phyloP scores from a whole-genome alignment of 148 eudicot species.

The Chenopodium formosanum region DNA sequence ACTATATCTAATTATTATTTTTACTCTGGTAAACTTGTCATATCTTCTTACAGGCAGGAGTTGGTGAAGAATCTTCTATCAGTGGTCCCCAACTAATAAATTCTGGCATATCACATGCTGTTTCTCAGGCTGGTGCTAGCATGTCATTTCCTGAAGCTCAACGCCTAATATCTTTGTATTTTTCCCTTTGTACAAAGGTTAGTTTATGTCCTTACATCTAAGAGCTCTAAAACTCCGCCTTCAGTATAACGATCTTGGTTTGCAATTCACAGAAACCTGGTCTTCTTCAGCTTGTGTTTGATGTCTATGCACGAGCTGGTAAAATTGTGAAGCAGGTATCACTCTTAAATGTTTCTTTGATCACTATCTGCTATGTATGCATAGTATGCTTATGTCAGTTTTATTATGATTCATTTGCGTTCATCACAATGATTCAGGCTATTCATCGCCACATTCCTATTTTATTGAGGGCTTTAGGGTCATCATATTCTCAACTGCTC shows the following conservation, averaged over 20 bases:
- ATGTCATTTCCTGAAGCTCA: conserved; percentile 73
- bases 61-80: conserved; percentile 59
- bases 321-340: conserved; percentile 88
- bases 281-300: conserved; percentile 83
- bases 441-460: conserved; percentile 83
- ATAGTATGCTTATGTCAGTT: background rate
- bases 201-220: conserved; percentile 6
- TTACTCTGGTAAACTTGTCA: background rate
- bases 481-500: conserved; percentile 73
- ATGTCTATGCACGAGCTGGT: conserved; percentile 62
- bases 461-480: conserved; percentile 71
- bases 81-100: conserved; percentile 70
- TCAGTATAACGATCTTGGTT: background rate
- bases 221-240: background rate
- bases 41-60: conserved; percentile 46
- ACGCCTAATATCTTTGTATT: conserved; percentile 76
- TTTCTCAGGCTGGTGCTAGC: conserved; percentile 40
- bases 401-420: background rate
- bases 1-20: no score
- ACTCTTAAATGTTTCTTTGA: conserved; percentile 6
- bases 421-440: conserved; percentile 52
- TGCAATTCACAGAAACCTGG: conserved; percentile 64
- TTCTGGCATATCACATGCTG: conserved; percentile 48
- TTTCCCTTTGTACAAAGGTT: conserved; percentile 93
- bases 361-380: background rate